These are phyloP conservation scores for Syzygium jambos DNA, from an alignment of 345 rosid genomes.

Conservation along the genomic window DNA sequence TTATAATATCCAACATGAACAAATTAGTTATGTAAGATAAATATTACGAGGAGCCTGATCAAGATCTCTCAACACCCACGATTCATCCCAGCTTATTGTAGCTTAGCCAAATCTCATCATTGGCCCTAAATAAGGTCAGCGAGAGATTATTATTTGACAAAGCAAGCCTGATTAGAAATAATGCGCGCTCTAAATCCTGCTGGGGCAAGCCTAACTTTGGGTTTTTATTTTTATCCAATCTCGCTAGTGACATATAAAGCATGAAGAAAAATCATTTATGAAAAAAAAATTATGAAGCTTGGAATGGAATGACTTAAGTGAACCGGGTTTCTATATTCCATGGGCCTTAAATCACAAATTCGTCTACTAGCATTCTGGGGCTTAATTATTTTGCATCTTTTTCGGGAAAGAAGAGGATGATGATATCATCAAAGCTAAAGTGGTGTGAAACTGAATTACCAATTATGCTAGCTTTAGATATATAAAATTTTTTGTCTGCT, in stretches of 20 bases:
- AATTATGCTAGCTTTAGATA: no score
- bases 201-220: background rate
- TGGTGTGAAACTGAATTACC: background rate
- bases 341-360: no score
- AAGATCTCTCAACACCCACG: background rate
- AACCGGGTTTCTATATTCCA: no score
- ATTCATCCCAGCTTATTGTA: background rate
- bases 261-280: no score
- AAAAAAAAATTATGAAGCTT: no score
- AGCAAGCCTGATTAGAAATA: background rate
- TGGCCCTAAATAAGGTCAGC: background rate
- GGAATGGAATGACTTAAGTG: no score
- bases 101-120: background rate
- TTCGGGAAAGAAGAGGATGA: background rate
- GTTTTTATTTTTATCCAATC: background rate
- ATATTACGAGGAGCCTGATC: slow-evolving; percentile 25
- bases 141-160: background rate
- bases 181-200: slow-evolving; percentile 22
- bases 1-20: slow-evolving; percentile 42
- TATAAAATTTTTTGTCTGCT: no score
- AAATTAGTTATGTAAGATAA: slow-evolving; percentile 57
- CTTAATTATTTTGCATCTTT: background rate
- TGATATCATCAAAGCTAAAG: background rate
- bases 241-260: no score
- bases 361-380: background rate